Percentiles rank a stretch among this genome's conserved stretches.
phyloP scores from a whole-genome alignment of 345 rosid genomes.

The Salix purpurea region DNA sequence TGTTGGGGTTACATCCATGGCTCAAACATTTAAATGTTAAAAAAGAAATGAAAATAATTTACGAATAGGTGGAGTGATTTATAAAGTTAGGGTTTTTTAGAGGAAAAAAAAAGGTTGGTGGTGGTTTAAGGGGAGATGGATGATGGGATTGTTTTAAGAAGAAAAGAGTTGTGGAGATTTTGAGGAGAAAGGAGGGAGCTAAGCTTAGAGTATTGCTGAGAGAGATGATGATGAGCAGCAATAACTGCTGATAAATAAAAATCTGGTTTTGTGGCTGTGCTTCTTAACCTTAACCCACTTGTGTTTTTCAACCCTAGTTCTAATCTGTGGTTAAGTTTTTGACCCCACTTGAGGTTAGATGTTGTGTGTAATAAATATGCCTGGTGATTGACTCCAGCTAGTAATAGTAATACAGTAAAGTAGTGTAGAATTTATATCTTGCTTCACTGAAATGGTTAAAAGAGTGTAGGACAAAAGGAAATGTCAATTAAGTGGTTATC shows the following conservation, averaged over 20 bases:
- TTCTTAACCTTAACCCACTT: slow-evolving; percentile 22
- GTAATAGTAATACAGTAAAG: background rate
- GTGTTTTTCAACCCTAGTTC: slow-evolving; percentile 25
- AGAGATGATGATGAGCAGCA: slow-evolving; percentile 4
- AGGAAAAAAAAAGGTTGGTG: background rate
- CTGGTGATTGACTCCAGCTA: slow-evolving; percentile 4
- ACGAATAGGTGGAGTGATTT: background rate
- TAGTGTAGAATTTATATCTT: too few relatives aligned
- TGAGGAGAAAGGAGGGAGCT: background rate
- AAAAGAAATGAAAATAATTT: background rate
- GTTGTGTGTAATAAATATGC: slow-evolving; percentile 20
- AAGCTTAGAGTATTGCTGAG: background rate
- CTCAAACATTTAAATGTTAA: slow-evolving; percentile 14
- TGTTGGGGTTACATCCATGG: slow-evolving; percentile 22
- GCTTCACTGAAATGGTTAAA: too few relatives aligned
- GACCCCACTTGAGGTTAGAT: slow-evolving; percentile 4
- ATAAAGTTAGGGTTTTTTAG: background rate
- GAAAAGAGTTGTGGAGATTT: background rate
- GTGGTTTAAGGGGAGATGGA: background rate
- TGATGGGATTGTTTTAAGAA: background rate
- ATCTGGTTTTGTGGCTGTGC: slow-evolving; percentile 28
- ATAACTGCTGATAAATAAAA: slow-evolving; percentile 16
- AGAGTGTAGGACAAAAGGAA: too few relatives aligned
- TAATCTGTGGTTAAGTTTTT: slow-evolving; percentile 22
- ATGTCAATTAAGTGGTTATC: too few relatives aligned